Conservation (phyloP, 768 basidiomycete genomes). For the Lactifluus hygrophoroides region DNA sequence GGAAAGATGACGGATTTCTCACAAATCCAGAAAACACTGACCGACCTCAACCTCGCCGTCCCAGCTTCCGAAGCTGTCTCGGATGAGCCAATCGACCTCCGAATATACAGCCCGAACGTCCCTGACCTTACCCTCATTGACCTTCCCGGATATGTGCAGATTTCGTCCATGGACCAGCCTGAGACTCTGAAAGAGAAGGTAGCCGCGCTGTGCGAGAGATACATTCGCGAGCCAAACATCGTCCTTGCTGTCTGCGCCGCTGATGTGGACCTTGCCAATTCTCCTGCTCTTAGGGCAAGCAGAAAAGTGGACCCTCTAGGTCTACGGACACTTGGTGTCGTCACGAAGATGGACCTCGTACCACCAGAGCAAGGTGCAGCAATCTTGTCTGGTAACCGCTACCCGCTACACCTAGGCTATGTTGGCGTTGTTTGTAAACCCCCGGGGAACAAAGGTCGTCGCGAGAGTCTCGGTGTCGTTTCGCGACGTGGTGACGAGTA, state of each 20-base stretch:
- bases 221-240: conserved; percentile 99
- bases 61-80: conserved; percentile 87
- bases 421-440: conserved; percentile 93
- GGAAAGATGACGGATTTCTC: conserved; percentile 87
- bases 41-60: conserved; percentile 92
- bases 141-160: conserved; percentile 94
- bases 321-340: conserved; percentile 90
- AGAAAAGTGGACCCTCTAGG: conserved; percentile 92
- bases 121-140: conserved; percentile 98
- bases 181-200: conserved; percentile 93
- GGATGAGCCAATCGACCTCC: conserved; percentile 90
- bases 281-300: conserved; percentile 88
- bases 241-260: conserved; percentile 98
- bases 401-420: conserved; percentile 96
- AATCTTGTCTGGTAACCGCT: conserved; percentile 83
- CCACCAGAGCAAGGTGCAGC: conserved; percentile 70
- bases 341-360: conserved; percentile 99
- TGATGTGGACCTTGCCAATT: conserved; percentile 97
- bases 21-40: conserved; percentile 86
- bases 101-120: conserved; percentile 92
- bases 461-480: conserved; percentile 41
- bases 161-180: conserved; percentile 91
- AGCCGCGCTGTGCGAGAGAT: conserved; percentile 79
- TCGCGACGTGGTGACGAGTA: conserved; percentile 58
- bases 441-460: conserved; percentile 43